These are phyloP conservation scores for Fusarium sp. DNA, from an alignment of 2,329 filamentous ascomycete species.

Conservation along the genomic window DNA sequence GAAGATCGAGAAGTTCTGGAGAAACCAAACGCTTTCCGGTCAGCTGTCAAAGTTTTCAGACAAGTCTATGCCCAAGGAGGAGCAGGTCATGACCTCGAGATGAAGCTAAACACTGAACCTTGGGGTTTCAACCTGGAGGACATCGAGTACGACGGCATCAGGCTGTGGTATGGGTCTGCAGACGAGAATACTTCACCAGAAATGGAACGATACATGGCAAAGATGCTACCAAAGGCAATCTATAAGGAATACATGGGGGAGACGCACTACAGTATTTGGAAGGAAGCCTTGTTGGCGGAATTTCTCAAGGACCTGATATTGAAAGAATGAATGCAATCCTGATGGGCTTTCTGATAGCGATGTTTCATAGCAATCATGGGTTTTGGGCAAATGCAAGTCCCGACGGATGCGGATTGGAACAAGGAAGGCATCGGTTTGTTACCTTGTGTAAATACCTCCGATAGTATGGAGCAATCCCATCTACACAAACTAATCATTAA, in stretches of 20 bases:
- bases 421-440: neutral
- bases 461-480: no score
- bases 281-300: neutral
- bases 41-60: neutral
- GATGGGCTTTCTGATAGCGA: neutral
- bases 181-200: neutral
- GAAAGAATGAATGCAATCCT: no score
- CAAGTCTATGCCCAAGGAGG: constrained; percentile 1
- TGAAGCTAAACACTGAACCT: neutral
- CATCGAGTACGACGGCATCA: neutral
- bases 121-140: neutral
- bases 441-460: neutral
- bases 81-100: neutral
- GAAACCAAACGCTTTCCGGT: neutral
- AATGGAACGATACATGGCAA: neutral
- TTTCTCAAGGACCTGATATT: neutral
- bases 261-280: neutral
- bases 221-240: neutral
- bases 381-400: neutral
- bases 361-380: neutral
- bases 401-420: neutral
- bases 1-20: neutral
- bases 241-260: neutral
- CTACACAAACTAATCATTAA: neutral
- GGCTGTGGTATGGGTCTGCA: neutral